A percentile compares a stretch with the other conserved stretches of the same genome.
These are phyloP conservation scores for Ambispora gerdemannii DNA, from an alignment of 192 early-diverging fungal genomes.

Conservation along the genomic window DNA sequence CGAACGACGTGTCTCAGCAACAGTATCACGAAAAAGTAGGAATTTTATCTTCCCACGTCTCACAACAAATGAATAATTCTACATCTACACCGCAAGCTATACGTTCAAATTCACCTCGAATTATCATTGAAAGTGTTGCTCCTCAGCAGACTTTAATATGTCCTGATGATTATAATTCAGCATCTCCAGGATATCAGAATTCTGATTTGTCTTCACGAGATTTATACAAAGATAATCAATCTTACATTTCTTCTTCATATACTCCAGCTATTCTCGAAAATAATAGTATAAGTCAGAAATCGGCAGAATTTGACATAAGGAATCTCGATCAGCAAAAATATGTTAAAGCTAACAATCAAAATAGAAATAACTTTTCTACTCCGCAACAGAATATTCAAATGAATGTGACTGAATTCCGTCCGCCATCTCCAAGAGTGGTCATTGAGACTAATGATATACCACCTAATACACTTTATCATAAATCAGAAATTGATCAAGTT, in stretches of 20 bases:
- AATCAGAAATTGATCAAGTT: not conserved
- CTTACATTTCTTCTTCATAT: no score
- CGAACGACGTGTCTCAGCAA: not conserved
- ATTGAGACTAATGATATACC: not conserved
- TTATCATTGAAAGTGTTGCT: not conserved
- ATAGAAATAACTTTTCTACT: not conserved
- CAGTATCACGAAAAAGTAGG: no score
- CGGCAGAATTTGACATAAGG: no score
- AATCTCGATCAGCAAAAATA: no score
- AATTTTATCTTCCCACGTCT: not conserved
- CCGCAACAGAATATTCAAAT: not conserved
- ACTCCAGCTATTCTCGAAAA: no score
- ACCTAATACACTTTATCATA: not conserved
- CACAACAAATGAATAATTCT: not conserved
- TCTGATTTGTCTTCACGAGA: not conserved
- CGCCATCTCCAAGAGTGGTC: conserved; percentile 13
- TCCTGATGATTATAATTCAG: not conserved
- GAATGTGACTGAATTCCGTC: not conserved
- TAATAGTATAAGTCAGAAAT: no score
- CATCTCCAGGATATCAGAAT: not conserved
- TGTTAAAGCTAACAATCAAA: not conserved
- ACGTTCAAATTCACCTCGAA: not conserved
- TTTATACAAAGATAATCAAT: no score
- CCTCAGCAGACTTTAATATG: not conserved
- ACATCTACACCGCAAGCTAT: not conserved